phyloP scores from a whole-genome alignment of 108 stramenopile genomes.

The Fragilariopsis cylindrus region DNA sequence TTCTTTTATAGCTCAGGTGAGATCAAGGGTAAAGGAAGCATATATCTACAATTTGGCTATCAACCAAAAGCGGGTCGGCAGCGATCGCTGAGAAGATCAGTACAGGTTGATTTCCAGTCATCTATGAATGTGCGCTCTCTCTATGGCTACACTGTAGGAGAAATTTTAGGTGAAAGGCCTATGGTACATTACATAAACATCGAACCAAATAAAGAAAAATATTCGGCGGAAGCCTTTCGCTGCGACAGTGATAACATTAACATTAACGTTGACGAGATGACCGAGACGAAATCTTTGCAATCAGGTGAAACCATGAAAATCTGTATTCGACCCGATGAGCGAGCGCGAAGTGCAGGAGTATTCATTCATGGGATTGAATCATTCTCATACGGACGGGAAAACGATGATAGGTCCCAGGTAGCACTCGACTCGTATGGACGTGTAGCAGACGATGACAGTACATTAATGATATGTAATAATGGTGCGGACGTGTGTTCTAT shows the following conservation, averaged over 20 bases:
- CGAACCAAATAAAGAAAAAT: background rate
- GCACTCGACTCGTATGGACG: constrained; percentile 9
- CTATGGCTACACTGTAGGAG: constrained; percentile 5
- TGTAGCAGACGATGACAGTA: background rate
- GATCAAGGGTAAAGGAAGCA: constrained; percentile 11
- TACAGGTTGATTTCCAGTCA: background rate
- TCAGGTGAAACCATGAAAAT: background rate
- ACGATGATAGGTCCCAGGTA: background rate
- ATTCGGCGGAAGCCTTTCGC: constrained; percentile 23
- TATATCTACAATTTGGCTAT: constrained; percentile 21
- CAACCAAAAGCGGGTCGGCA: background rate
- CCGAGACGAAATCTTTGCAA: constrained; percentile 4
- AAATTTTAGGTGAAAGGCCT: background rate
- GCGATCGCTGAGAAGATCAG: background rate
- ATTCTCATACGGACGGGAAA: background rate
- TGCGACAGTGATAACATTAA: constrained; percentile 10
- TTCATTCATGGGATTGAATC: background rate
- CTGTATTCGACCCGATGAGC: background rate
- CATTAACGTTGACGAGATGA: background rate
- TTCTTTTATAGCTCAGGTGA: constrained; percentile 27
- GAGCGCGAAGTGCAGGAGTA: constrained; percentile 1
- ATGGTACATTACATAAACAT: background rate
- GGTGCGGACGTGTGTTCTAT: background rate
- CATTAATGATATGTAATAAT: background rate
- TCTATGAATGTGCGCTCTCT: background rate